Evolutionary conservation across 2,329 filamentous ascomycete species (phyloP).

Genomic region (Orbilia ellipsospora): DNA sequence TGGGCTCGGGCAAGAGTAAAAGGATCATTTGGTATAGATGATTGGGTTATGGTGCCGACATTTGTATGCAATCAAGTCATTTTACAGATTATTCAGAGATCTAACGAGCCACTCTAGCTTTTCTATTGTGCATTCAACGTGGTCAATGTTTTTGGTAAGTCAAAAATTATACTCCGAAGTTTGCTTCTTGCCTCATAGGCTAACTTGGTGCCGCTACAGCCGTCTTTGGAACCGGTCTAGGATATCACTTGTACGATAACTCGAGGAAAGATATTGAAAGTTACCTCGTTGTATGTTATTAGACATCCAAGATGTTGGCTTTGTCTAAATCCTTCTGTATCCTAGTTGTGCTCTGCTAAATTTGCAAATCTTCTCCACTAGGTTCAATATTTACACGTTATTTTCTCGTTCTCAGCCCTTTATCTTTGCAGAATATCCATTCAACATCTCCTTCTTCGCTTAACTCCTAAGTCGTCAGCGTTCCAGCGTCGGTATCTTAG

Average conservation of each 20-base stretch:
- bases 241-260: constrained; percentile 45
- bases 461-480: constrained; percentile 27
- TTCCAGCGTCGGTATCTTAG: constrained; percentile 34
- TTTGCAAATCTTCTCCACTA: background rate
- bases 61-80: constrained; percentile 27
- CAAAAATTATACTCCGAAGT: background rate
- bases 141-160: constrained; percentile 36
- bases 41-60: constrained; percentile 50
- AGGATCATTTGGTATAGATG: constrained; percentile 36
- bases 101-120: constrained; percentile 1
- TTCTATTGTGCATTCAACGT: constrained; percentile 34
- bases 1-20: constrained; percentile 24
- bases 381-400: constrained; percentile 43
- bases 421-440: constrained; percentile 50
- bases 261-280: constrained; percentile 36
- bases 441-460: constrained; percentile 42
- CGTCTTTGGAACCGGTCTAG: constrained; percentile 38
- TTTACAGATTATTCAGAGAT: background rate
- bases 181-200: background rate
- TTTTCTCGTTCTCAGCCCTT: constrained; percentile 44
- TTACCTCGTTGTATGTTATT: constrained; percentile 31
- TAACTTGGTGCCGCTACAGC: constrained; percentile 1
- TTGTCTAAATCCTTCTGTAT: background rate
- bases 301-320: background rate
- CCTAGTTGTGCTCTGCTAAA: background rate